Percentiles rank a stretch among this genome's conserved stretches.
phyloP scores from a whole-genome alignment of 2,329 filamentous ascomycete species.

The Alternaria sp. region DNA sequence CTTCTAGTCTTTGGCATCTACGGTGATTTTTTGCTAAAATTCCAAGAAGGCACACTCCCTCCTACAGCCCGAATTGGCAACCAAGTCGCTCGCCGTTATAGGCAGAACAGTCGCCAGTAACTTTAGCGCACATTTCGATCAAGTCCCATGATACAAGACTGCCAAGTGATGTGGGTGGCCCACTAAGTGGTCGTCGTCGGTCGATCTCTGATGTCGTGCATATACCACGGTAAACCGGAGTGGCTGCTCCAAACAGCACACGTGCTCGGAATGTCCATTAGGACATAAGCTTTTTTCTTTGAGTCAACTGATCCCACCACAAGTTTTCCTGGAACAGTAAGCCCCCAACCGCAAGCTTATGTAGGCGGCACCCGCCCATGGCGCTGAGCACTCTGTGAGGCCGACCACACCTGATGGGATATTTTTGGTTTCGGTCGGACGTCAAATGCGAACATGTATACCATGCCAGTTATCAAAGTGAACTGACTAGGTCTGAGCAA shows the following conservation, averaged over 20 bases:
- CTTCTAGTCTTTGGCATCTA: slow-evolving; percentile 15
- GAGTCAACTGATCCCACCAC: slow-evolving; percentile 17
- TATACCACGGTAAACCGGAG: slow-evolving; percentile 30
- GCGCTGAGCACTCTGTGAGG: slow-evolving; percentile 4
- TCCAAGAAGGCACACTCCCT: neutral
- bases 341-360: neutral
- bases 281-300: slow-evolving; percentile 22
- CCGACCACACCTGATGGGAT: neutral
- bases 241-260: slow-evolving; percentile 17
- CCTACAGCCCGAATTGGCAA: neutral
- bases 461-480: neutral
- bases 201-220: slow-evolving; percentile 41
- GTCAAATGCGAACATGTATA: neutral
- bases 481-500: neutral
- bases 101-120: neutral
- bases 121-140: neutral
- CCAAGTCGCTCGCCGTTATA: neutral
- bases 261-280: slow-evolving; percentile 25
- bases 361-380: slow-evolving; percentile 14
- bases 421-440: neutral
- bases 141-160: slow-evolving; percentile 7
- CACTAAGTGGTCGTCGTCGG: slow-evolving; percentile 19
- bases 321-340: slow-evolving; percentile 3
- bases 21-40: slow-evolving; percentile 5
- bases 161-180: slow-evolving; percentile 22